Evolutionary conservation across 345 rosid genomes (phyloP), one percentile per base, ranked within the genome.

Genomic region (Hibiscus mutabilis): DNA sequence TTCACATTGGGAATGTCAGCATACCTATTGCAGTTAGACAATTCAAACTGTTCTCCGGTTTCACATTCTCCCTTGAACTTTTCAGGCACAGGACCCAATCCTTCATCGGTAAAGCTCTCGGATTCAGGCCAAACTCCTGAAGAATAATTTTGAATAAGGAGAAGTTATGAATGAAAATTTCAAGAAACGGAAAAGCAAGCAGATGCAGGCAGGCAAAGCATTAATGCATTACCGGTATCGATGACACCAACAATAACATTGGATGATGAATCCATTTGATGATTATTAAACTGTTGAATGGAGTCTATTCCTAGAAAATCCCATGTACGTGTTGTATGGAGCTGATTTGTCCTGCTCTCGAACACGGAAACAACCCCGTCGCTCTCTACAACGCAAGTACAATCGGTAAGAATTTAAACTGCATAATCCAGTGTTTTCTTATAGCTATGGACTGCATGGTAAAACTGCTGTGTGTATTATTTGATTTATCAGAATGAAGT

Each of bases 301-400:
- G 83, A 72, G 49, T 75, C 70, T 29, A 79, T 14, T 57, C 83
- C 83, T 5, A 83, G 78, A 72, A 85, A 87, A 0, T 78, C 83
- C 87, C 87, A 87, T 58, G 85, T 85, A 74, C 58, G 84, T 13
- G 87, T 87, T 18, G 86, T 83, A 70, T 83, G 89, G 40, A 83
- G 27, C 57, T 70, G 37, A 66, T 79, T 74, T 72, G 51, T 78
- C 68, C 77, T 78, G 59, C 87, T 82, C 69, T 79, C 61, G 9
- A 85, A 82, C 63, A 79, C 80, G 24, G 87, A 85, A 58, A 85
- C 78, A 31, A 81, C 82, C 0, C 71, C 25, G 1, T 74, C 72
- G 21, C 64, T 76, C 40, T 64, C 87, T 83, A 86, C 76, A 73
- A 18, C 15, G 49, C 29, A 67, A 69, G 25, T 16, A 12, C 35